Evolutionary conservation across 352 stramenopile genomes (phyloP), one percentile per base, ranked within the genome.

Genomic region (Thalassiosira ordinaria): DNA sequence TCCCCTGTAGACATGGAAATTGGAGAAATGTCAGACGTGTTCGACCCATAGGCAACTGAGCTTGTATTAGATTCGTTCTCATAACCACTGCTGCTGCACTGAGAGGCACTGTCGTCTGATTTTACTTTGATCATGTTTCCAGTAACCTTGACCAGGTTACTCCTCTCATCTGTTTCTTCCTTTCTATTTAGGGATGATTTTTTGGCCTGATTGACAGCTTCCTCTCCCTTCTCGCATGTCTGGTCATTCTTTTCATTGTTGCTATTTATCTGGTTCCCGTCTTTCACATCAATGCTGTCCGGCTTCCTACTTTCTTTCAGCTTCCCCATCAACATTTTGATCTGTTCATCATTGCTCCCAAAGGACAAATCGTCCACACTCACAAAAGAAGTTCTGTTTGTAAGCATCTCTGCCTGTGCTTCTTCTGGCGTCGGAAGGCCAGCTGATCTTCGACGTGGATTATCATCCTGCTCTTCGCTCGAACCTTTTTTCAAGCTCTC

Each of bases 31-130:
- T 70, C 65, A 37, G 66, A 76, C n/a, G 7, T 68, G 26, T 61
- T 66, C 7, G 52, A 79, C 47, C 60, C 61, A 63, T 70, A 84
- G 24, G n/a, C n/a, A n/a, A 80, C 35, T 2, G 78, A 85, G 31
- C 78, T 81, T 11, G 78, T 79, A 27, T 83, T 86, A 11, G 73
- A 83, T 69, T 86, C 74, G 26, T 78, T 83, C 11, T 86, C 72
- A 62, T 57, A 75, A 18, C 64, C 75, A 39, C 39, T 66, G 57
- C 63, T 76, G 41, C 55, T 77, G 31, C 76, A 77, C 8, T 59
- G 31, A 7, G 75, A 84, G 20, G 52, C 49, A 27, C 62, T 84
- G 13, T 84, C 74, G 51, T 67, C 62, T 35, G 60, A 62, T 39
- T 63, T 62, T 24, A 60, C 24, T 9, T 41, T 18, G 14, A 29